phyloP scores from a whole-genome alignment of 495 filamentous ascomycete species.

The Hypoxylon subgilvum region DNA sequence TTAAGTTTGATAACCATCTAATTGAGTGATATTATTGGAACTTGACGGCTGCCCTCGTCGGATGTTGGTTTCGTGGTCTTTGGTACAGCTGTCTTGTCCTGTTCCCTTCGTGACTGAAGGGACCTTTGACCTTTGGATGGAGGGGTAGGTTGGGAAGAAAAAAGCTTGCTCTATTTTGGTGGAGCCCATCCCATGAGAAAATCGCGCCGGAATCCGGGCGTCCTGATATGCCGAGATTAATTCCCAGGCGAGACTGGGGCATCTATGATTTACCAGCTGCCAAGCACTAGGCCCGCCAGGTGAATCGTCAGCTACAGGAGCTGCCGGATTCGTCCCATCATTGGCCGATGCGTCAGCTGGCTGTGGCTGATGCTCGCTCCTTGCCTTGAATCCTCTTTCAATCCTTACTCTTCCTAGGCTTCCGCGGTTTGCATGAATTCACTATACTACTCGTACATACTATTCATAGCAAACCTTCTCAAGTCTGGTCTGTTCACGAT shows the following conservation, averaged over 20 bases:
- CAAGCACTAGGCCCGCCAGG: no score
- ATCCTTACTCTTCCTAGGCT: no score
- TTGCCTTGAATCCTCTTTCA: background rate
- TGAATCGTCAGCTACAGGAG: no score
- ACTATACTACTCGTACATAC: slow-evolving; percentile 16
- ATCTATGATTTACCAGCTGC: slow-evolving; percentile 12
- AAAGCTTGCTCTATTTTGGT: slow-evolving; percentile 32
- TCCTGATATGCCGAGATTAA: slow-evolving; percentile 20
- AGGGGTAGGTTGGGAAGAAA: slow-evolving; percentile 18
- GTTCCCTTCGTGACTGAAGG: slow-evolving; percentile 12
- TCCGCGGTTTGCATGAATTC: no score
- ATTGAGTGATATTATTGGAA: slow-evolving; percentile 9
- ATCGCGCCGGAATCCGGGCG: slow-evolving; percentile 28
- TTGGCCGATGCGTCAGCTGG: slow-evolving; percentile 28
- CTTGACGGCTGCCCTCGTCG: slow-evolving; percentile 32
- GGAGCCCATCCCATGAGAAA: slow-evolving; percentile 21
- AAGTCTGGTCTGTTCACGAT: background rate
- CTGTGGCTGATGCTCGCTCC: slow-evolving; percentile 18
- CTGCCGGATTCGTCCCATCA: slow-evolving; percentile 21
- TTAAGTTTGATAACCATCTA: slow-evolving; percentile 23
- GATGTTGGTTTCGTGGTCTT: slow-evolving; percentile 25
- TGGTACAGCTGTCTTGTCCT: slow-evolving; percentile 35
- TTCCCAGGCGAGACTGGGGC: slow-evolving; percentile 20
- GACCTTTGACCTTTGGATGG: background rate
- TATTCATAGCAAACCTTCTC: background rate